These are phyloP conservation scores for Suhomyces kilbournensis DNA, from an alignment of 805 yeast genomes.

Conservation along the genomic window DNA sequence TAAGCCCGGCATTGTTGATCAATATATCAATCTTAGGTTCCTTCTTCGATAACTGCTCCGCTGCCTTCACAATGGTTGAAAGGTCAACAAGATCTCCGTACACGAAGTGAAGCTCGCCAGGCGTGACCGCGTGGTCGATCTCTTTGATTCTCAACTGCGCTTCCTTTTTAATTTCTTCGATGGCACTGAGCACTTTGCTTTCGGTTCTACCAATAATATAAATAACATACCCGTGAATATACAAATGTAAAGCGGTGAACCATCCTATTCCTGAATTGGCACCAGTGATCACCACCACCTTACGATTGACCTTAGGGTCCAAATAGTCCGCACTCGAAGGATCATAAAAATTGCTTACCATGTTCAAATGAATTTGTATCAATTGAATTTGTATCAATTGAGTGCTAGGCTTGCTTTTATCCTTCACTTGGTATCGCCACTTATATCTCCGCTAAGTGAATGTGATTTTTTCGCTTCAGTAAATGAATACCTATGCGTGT, in stretches of 20 bases:
- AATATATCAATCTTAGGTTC: conserved; percentile 32
- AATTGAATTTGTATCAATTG: too few species aligned
- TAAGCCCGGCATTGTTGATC: conserved; percentile 41
- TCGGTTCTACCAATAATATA: conserved; percentile 38
- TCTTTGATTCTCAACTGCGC: conserved; percentile 22
- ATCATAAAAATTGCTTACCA: conserved; percentile 16
- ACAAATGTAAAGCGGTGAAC: conserved; percentile 37
- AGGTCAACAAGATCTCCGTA: conserved; percentile 53
- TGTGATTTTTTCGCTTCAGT: neutral
- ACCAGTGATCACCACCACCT: conserved; percentile 38
- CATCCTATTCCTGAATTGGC: conserved; percentile 43
- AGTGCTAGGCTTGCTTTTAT: too few species aligned
- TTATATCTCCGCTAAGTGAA: neutral
- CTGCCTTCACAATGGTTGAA: conserved; percentile 24
- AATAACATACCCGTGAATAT: conserved; percentile 38
- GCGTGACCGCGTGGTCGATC: neutral
- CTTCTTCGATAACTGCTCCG: conserved; percentile 17
- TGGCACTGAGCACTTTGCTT: conserved; percentile 29
- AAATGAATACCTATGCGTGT: neutral
- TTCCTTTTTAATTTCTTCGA: conserved; percentile 30
- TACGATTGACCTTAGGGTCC: conserved; percentile 23
- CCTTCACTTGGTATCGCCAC: too few species aligned
- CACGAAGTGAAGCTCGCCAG: conserved; percentile 53
- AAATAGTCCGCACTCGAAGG: conserved; percentile 28
- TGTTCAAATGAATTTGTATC: too few species aligned